These are phyloP conservation scores for Sclerotinia subarctica DNA, from an alignment of 2,329 filamentous ascomycete species.

Conservation along the genomic window DNA sequence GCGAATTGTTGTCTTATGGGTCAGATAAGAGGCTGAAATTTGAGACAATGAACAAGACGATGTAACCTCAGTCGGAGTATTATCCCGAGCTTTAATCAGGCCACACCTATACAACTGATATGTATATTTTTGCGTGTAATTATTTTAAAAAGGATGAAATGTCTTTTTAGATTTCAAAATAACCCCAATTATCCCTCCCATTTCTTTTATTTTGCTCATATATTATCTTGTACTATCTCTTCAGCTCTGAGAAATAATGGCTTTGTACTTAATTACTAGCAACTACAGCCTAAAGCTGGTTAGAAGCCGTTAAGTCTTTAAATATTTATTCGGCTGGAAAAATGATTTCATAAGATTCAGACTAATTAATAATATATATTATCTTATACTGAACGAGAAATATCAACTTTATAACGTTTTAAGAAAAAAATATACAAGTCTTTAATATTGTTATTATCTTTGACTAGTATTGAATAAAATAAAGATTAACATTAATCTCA, in stretches of 20 bases:
- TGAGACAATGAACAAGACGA: neutral
- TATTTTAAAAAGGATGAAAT: neutral
- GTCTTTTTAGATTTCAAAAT: neutral
- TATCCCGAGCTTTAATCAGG: neutral
- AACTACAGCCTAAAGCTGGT: neutral
- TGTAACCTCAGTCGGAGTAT: neutral
- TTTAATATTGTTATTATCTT: no score
- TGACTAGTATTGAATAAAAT: no score
- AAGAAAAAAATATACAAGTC: no score
- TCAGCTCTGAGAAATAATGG: neutral
- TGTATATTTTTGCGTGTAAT: neutral
- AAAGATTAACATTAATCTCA: no score
- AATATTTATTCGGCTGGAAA: no score
- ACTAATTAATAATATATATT: no score
- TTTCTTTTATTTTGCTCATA: neutral
- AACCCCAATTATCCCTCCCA: neutral
- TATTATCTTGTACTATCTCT: constrained; percentile 9
- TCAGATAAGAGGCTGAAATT: neutral
- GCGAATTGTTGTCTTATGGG: neutral
- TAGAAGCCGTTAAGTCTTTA: no score
- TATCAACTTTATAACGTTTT: no score
- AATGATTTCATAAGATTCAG: no score
- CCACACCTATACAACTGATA: neutral
- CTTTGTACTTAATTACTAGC: neutral
- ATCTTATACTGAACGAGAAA: no score